Conservation (phyloP, 2,329 filamentous ascomycete genomes). For the Ophiostoma novo-ulmi region DNA sequence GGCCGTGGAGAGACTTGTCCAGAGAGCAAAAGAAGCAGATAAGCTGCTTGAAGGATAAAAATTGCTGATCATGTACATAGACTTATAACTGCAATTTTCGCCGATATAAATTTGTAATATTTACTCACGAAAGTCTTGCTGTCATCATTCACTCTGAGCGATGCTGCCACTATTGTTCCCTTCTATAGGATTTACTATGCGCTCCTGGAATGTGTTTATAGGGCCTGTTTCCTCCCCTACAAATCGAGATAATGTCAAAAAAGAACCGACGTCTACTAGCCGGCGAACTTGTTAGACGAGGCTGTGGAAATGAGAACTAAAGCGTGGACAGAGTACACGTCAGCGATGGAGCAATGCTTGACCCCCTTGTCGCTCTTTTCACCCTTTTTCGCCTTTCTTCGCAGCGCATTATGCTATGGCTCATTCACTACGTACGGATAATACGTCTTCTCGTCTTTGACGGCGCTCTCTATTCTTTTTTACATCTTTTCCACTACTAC, state of each 20-base stretch:
- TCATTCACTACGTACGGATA: background rate
- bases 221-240: background rate
- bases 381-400: background rate
- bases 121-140: background rate
- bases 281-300: background rate
- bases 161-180: no score
- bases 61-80: background rate
- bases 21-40: background rate
- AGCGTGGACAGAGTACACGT: slow-evolving; percentile 1
- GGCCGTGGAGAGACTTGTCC: slow-evolving; percentile 22
- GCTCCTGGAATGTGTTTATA: no score
- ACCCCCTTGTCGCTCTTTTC: background rate
- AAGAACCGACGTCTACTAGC: background rate
- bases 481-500: slow-evolving; percentile 1
- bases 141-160: no score
- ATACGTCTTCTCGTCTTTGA: background rate
- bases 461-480: background rate
- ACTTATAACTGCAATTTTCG: background rate
- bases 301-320: background rate
- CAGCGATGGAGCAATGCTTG: slow-evolving; percentile 6
- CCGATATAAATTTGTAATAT: background rate
- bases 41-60: background rate
- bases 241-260: background rate
- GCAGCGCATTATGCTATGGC: background rate
- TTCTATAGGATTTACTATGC: no score